Conservation (phyloP, 768 basidiomycete genomes). For the Hortiboletus flavorubellus region DNA sequence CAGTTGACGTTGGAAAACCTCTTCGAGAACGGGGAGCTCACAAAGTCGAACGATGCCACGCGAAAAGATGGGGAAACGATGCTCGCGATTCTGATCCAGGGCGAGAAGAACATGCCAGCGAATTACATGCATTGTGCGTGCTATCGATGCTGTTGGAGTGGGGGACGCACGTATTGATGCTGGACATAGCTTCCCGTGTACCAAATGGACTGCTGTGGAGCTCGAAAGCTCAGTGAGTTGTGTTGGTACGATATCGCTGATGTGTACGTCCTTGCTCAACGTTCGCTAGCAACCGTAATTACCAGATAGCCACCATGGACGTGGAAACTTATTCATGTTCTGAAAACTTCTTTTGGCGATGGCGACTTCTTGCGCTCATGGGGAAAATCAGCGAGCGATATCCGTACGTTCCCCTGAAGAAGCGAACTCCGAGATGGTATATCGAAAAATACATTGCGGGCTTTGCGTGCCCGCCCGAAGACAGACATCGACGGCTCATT, state of each 20-base stretch:
- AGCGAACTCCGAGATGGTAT: conserved; percentile 51
- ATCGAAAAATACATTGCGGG: conserved; percentile 39
- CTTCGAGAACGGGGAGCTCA: conserved; percentile 26
- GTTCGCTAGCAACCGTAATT: conserved; percentile 39
- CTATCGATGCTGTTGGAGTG: not conserved
- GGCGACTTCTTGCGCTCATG: conserved; percentile 47
- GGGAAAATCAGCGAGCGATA: conserved; percentile 40
- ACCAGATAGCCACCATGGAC: conserved; percentile 46
- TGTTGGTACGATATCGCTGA: not conserved
- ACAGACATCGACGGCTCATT: conserved; percentile 34
- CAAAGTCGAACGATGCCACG: conserved; percentile 14
- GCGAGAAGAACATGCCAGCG: conserved; percentile 39
- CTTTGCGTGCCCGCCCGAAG: conserved; percentile 26
- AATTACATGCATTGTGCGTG: conserved; percentile 39
- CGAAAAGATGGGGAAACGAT: conserved; percentile 15
- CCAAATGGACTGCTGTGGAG: conserved; percentile 33
- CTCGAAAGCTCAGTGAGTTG: conserved; percentile 29
- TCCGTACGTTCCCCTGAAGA: conserved; percentile 28
- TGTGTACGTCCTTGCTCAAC: conserved; percentile 2
- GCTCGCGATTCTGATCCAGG: conserved; percentile 43
- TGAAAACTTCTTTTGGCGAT: conserved; percentile 50
- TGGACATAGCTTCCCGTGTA: conserved; percentile 23
- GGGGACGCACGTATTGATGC: not conserved
- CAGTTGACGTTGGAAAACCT: conserved; percentile 35
- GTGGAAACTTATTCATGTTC: conserved; percentile 40